Evolutionary conservation across 2,329 filamentous ascomycete species (phyloP), one percentile per base, ranked within the genome.

Genomic region (Ceratocystis harringtonii): DNA sequence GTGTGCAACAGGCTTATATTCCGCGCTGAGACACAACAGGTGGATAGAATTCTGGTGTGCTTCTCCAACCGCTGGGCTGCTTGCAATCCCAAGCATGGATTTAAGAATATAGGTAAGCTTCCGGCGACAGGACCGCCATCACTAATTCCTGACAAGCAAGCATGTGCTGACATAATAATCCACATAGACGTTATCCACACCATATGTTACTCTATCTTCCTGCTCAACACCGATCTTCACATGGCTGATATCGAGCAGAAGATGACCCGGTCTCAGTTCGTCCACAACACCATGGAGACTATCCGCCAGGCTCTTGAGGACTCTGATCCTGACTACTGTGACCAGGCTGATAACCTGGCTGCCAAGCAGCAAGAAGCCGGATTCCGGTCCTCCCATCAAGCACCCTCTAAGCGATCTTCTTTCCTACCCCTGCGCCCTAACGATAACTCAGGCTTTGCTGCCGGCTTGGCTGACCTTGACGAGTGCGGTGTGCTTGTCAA

Each of bases 211-310:
- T 96, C 94, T 0, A 85, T 99, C 69, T 86, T 99, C 72, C 81
- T 99, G 10, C 81, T 99, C 69, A 99, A 99, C 72, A 99, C 94
- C 43, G 94, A 99, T 77, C 79, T 99, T 65, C 92, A 99, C 72
- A 76, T 97, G 72, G 94, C 92, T 67, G 92, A 97, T 72, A 96
- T 97, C 70, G 91, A 95, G 68, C 85, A 89, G 71, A 95, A 95
- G 78, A 99, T 99, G 94, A 97, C 92, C 1, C 85, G 89, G 65
- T 87, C 82, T 69, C 92, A 97, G 72, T 99, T 97, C 72, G 84
- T 99, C 72, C 95, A 95, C 75, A 99, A 99, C 73, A 96, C 94
- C 3, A 86, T 97, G 80, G 88, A 89, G 0, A 96, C 92, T 0
- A 89, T 99, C 68, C 84, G 84, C 67, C 85, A 90, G 61, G 86